Percentiles rank a stretch among this genome's conserved stretches.
These are phyloP conservation scores for Colletotrichum incanum DNA, from an alignment of 2,329 filamentous ascomycete genomes.

Conservation along the genomic window DNA sequence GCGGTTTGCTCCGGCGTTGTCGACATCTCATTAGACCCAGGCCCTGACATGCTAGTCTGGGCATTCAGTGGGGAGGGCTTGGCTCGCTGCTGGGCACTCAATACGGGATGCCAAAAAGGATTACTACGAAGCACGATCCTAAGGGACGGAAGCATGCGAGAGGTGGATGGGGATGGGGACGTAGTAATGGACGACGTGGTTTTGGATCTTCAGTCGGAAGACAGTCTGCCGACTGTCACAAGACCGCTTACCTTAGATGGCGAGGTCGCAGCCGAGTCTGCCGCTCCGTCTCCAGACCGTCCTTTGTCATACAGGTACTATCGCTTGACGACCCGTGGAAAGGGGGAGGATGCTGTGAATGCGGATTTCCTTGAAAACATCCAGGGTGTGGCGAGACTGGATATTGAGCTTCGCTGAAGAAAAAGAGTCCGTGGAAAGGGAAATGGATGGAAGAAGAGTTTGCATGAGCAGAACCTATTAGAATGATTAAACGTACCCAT, in stretches of 20 bases:
- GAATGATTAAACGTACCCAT: conserved; percentile 11
- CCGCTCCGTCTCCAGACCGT: conserved; percentile 14
- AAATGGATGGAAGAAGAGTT: not conserved
- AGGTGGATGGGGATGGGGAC: conserved; percentile 52
- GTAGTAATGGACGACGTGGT: conserved; percentile 48
- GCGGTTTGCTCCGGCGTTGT: conserved; percentile 51
- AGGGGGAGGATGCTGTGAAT: conserved; percentile 45
- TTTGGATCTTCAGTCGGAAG: not conserved
- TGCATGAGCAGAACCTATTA: not conserved
- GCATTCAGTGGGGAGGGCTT: conserved; percentile 54
- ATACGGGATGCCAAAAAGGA: conserved; percentile 45
- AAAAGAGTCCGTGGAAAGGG: not conserved
- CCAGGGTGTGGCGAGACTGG: conserved; percentile 55
- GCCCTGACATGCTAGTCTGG: conserved; percentile 55
- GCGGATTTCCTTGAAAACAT: conserved; percentile 54
- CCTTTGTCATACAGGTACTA: conserved; percentile 21
- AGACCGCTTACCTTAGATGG: not conserved
- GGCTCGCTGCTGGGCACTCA: conserved; percentile 52
- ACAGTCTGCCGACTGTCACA: not conserved
- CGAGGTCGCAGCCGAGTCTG: not conserved
- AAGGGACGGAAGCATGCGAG: conserved; percentile 52
- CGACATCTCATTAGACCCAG: conserved; percentile 53
- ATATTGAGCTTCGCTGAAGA: conserved; percentile 54
- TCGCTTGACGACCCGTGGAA: conserved; percentile 38
- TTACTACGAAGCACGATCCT: conserved; percentile 44